Conservation (phyloP, 1,284 basidiomycete genomes). For the Pascua sp. region DNA sequence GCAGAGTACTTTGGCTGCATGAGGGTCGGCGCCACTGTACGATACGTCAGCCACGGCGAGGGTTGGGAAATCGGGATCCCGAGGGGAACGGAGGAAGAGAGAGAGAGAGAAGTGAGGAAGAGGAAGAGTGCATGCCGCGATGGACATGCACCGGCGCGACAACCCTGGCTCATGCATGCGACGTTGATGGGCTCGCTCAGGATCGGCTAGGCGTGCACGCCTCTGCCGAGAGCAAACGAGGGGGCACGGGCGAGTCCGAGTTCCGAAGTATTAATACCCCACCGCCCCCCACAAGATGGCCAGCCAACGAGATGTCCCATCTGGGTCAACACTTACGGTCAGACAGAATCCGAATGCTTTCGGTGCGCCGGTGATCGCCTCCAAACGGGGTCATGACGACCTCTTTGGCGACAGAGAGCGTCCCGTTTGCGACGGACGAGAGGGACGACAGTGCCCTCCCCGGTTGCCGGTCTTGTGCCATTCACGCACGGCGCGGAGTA, state of each 20-base stretch:
- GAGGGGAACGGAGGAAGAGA: too few species aligned
- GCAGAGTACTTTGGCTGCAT: constrained; percentile 63
- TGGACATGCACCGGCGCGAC: too few species aligned
- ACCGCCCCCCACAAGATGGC: not conserved
- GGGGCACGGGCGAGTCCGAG: too few species aligned
- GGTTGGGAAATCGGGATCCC: too few species aligned
- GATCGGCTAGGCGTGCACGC: too few species aligned
- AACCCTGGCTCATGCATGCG: too few species aligned
- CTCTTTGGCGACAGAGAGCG: constrained; percentile 44
- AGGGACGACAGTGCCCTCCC: constrained; percentile 24
- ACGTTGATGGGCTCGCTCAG: too few species aligned
- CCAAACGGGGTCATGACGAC: constrained; percentile 45
- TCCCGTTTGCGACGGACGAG: constrained; percentile 28
- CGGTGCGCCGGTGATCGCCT: constrained; percentile 40
- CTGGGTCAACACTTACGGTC: constrained; percentile 36
- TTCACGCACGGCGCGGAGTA: constrained; percentile 1
- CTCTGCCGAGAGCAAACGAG: too few species aligned
- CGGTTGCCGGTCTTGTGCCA: not conserved
- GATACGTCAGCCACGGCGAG: too few species aligned
- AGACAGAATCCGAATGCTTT: constrained; percentile 45
- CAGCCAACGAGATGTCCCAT: too few species aligned
- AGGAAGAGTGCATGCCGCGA: too few species aligned
- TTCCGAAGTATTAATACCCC: not conserved
- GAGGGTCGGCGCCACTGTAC: constrained; percentile 76
- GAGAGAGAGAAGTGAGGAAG: too few species aligned